Evolutionary conservation across 305 asterid genomes (phyloP).

Genomic region (Vinca major): DNA sequence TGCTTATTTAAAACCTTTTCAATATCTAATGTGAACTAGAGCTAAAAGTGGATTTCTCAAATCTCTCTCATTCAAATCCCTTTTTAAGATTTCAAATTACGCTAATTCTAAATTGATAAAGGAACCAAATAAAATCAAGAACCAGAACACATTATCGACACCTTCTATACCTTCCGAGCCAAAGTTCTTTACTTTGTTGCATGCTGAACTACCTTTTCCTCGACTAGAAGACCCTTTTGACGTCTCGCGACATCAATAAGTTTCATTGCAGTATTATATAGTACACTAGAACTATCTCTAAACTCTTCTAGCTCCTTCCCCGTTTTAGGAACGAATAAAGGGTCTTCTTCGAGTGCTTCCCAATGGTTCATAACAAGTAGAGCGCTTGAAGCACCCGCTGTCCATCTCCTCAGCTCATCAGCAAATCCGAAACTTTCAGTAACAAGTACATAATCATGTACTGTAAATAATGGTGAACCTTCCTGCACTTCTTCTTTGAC

Average conservation of each 20-base stretch:
- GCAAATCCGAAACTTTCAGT: conserved; percentile 90
- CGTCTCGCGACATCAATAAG: conserved; percentile 86
- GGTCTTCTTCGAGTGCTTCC: conserved; percentile 80
- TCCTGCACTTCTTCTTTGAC: conserved; percentile 97
- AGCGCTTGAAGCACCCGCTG: conserved; percentile 81
- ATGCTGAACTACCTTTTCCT: conserved; percentile 81
- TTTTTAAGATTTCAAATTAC: too few species aligned
- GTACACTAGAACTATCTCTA: conserved; percentile 78
- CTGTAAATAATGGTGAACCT: conserved; percentile 82
- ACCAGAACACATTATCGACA: background rate
- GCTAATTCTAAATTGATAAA: too few species aligned
- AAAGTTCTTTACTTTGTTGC: conserved; percentile 91
- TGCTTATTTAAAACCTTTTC: too few species aligned
- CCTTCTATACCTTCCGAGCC: conserved; percentile 83
- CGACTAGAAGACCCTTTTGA: conserved; percentile 80
- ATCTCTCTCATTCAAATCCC: too few species aligned
- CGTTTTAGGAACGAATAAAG: conserved; percentile 84
- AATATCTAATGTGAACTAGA: too few species aligned
- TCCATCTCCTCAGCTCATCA: conserved; percentile 86
- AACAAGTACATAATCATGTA: conserved; percentile 87
- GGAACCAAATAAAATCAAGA: too few species aligned
- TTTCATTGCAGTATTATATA: conserved; percentile 65
- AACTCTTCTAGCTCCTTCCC: conserved; percentile 90
- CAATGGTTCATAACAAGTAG: conserved; percentile 91
- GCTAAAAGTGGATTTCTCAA: too few species aligned